A percentile compares a stretch with the other conserved stretches of the same genome.
Evolutionary conservation across 2,329 filamentous ascomycete genomes (phyloP).

Genomic region (Decorospora gaudefroyi): DNA sequence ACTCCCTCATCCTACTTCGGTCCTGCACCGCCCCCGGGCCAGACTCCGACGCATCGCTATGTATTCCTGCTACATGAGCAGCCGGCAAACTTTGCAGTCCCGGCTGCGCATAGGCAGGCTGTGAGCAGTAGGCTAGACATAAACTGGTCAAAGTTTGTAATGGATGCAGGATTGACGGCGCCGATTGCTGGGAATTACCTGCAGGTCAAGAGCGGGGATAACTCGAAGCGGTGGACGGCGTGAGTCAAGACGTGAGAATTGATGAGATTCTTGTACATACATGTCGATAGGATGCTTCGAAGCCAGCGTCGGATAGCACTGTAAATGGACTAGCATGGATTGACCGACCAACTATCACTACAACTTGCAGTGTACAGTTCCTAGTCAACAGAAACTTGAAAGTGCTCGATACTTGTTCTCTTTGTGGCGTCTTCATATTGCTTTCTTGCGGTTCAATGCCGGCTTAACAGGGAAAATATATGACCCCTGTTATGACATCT

Average conservation of each 20-base stretch:
- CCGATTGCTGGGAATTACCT: slow-evolving; percentile 32
- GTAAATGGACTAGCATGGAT: no score
- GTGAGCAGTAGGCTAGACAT: slow-evolving; percentile 27
- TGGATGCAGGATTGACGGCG: slow-evolving; percentile 26
- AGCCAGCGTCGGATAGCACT: no score
- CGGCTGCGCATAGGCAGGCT: slow-evolving; percentile 24
- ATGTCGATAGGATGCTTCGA: no score
- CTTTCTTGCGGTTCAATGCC: no score
- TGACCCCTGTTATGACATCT: no score
- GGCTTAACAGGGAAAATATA: no score
- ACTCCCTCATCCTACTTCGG: slow-evolving; percentile 38
- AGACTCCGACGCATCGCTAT: slow-evolving; percentile 39
- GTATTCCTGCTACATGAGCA: slow-evolving; percentile 39
- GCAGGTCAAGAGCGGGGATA: slow-evolving; percentile 35
- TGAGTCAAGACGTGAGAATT: neutral
- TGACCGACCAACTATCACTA: no score
- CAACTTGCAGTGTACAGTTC: no score
- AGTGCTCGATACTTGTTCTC: no score
- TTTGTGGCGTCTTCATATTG: no score
- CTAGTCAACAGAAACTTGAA: no score
- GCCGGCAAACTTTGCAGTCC: slow-evolving; percentile 34
- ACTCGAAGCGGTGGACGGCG: slow-evolving; percentile 18
- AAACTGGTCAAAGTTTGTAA: slow-evolving; percentile 29
- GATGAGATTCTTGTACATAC: no score
- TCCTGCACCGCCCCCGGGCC: slow-evolving; percentile 37